A percentile compares a stretch with the other conserved stretches of the same genome.
These are phyloP conservation scores for Naganishia vishniacii DNA, from an alignment of 768 basidiomycete species.

Conservation along the genomic window DNA sequence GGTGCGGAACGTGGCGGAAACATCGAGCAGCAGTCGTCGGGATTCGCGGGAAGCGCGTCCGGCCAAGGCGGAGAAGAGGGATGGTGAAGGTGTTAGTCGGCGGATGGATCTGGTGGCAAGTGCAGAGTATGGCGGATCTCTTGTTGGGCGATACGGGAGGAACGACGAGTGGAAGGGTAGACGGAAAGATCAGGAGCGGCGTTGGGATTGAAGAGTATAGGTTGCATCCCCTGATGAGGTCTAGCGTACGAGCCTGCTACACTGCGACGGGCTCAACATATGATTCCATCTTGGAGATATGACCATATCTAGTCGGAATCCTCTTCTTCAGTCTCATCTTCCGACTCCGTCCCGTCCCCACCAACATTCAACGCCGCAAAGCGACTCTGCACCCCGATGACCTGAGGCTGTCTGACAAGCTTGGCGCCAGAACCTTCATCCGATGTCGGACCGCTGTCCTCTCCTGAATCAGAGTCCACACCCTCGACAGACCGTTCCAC, in stretches of 20 bases:
- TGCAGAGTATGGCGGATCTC: neutral
- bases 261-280: too few species aligned
- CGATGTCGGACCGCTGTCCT: constrained; percentile 16
- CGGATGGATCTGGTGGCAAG: neutral
- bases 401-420: neutral
- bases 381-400: constrained; percentile 29
- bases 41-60: neutral
- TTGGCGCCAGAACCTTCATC: constrained; percentile 6
- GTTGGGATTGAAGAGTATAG: constrained; percentile 2
- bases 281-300: too few species aligned
- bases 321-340: constrained; percentile 28
- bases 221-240: too few species aligned
- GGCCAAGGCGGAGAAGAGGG: neutral
- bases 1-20: neutral
- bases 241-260: too few species aligned
- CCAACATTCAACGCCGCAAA: constrained; percentile 36
- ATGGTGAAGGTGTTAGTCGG: neutral
- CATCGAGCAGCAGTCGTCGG: neutral
- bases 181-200: neutral
- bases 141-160: neutral
- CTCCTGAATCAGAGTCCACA: constrained; percentile 38
- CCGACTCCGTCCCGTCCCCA: constrained; percentile 31
- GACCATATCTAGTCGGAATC: neutral
- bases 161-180: neutral
- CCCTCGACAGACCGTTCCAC: constrained; percentile 41